Conservation (phyloP, 306 rosid species). For the Fragaria iinumae region DNA sequence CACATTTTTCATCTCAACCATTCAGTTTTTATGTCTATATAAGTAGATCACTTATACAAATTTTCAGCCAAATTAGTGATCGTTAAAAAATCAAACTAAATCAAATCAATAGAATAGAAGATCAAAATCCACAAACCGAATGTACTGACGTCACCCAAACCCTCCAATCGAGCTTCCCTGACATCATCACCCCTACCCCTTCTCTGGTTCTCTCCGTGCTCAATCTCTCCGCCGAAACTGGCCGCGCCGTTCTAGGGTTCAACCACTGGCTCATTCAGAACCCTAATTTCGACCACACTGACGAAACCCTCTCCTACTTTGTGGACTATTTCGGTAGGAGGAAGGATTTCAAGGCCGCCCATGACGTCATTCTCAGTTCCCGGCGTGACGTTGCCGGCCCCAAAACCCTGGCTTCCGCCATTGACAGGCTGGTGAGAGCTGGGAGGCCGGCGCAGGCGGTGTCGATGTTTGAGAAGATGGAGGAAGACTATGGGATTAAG, state of each 20-base stretch:
- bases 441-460: constrained; percentile 59
- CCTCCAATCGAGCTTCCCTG: constrained; percentile 63
- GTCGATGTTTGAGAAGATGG: constrained; percentile 75
- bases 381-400: constrained; percentile 36
- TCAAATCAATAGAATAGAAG: no score
- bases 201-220: constrained; percentile 13
- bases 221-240: constrained; percentile 54
- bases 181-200: constrained; percentile 21
- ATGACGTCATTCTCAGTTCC: constrained; percentile 41
- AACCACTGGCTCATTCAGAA: constrained; percentile 59
- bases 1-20: no score
- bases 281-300: constrained; percentile 56
- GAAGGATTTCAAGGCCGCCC: constrained; percentile 79
- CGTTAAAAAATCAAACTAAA: no score
- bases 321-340: constrained; percentile 74
- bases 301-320: constrained; percentile 61
- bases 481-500: constrained; percentile 58
- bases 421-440: constrained; percentile 74
- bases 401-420: constrained; percentile 44
- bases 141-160: constrained; percentile 25
- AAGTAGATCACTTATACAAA: no score
- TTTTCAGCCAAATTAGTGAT: no score
- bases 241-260: constrained; percentile 61
- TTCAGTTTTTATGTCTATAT: no score
- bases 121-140: not conserved